Percentiles rank a stretch among this genome's conserved stretches.
These are phyloP conservation scores for Magnolia officinalis DNA, from an alignment of 164 flowering plant species.

Conservation along the genomic window DNA sequence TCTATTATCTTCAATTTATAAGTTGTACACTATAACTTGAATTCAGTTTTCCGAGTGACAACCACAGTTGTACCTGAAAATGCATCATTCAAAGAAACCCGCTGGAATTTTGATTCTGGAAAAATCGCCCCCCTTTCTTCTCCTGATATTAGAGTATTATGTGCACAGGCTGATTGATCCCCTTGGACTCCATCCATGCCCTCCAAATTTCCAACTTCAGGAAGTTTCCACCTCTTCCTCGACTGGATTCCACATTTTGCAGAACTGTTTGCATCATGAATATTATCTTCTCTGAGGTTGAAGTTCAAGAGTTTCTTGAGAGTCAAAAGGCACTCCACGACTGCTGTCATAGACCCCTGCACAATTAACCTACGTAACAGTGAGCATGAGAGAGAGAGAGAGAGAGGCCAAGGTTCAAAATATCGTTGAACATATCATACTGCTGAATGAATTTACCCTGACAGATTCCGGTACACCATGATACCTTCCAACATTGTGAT, in stretches of 20 bases:
- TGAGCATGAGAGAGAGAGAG: slow-evolving; percentile 4
- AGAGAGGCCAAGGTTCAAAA: neutral
- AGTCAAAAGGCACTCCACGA: slow-evolving; percentile 56
- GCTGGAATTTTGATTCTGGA: slow-evolving; percentile 25
- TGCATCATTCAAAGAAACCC: slow-evolving; percentile 20
- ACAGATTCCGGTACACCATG: neutral
- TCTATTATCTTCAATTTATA: neutral
- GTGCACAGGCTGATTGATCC: slow-evolving; percentile 19
- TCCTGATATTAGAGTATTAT: slow-evolving; percentile 14
- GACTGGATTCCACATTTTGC: slow-evolving; percentile 24
- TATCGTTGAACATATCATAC: neutral
- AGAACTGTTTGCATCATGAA: neutral
- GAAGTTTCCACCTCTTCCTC: slow-evolving; percentile 36
- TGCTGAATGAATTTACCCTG: neutral
- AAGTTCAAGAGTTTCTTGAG: slow-evolving; percentile 33
- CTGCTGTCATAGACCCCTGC: slow-evolving; percentile 69
- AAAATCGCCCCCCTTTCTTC: slow-evolving; percentile 24
- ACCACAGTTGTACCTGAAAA: slow-evolving; percentile 26
- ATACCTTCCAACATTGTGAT: neutral
- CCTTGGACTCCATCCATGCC: slow-evolving; percentile 18
- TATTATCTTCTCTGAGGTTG: slow-evolving; percentile 21
- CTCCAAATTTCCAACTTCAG: slow-evolving; percentile 23
- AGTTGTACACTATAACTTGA: neutral
- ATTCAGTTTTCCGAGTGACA: neutral
- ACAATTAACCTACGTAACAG: neutral